These are phyloP conservation scores for Calocybe gangraenosa DNA, from an alignment of 768 basidiomycete genomes.

Conservation along the genomic window DNA sequence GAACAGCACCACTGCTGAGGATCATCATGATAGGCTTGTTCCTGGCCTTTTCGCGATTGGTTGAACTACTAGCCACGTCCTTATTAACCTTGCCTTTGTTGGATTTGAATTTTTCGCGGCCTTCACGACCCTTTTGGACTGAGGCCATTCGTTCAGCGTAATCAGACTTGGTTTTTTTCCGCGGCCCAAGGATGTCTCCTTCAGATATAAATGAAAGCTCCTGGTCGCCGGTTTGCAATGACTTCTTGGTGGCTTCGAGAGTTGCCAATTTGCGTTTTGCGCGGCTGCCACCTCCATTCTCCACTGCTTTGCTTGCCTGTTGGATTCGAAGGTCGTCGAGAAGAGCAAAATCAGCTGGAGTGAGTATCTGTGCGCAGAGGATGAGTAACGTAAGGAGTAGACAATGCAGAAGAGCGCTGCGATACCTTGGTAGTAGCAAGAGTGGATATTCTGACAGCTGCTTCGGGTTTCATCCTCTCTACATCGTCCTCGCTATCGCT, in stretches of 20 bases:
- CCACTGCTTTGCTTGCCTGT: constrained; percentile 68
- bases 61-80: constrained; percentile 75
- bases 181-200: constrained; percentile 86
- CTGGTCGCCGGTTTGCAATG: constrained; percentile 37
- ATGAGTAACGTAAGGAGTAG: constrained; percentile 1
- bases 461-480: constrained; percentile 35
- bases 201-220: constrained; percentile 77
- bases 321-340: constrained; percentile 84
- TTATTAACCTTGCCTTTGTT: constrained; percentile 91
- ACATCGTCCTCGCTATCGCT: constrained; percentile 86
- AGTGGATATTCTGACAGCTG: constrained; percentile 47
- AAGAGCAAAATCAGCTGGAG: constrained; percentile 93
- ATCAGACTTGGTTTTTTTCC: constrained; percentile 89
- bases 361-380: constrained; percentile 80
- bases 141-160: constrained; percentile 93
- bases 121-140: constrained; percentile 90
- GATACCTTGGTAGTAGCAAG: constrained; percentile 78
- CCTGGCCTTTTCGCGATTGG: constrained; percentile 87
- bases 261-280: constrained; percentile 88
- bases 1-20: constrained; percentile 69
- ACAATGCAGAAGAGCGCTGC: not conserved
- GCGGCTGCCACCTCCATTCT: constrained; percentile 63
- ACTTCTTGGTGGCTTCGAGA: constrained; percentile 70
- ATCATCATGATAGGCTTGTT: constrained; percentile 98
- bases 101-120: constrained; percentile 89